phyloP scores from a whole-genome alignment of 2,329 filamentous ascomycete species.

The Diplodia scrobiculata region DNA sequence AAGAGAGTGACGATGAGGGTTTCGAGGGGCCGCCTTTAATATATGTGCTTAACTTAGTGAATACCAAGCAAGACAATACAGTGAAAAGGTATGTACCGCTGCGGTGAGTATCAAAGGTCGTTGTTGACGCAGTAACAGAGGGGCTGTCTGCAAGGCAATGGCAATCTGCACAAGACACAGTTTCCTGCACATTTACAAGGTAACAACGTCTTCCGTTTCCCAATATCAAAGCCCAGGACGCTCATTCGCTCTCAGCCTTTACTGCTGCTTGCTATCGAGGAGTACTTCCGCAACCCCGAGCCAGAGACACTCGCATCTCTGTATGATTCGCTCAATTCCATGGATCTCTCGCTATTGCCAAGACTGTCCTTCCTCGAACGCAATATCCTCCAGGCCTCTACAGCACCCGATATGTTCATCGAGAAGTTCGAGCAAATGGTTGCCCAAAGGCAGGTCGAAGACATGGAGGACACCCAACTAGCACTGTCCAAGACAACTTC shows the following conservation, averaged over 20 bases:
- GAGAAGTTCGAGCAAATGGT: slow-evolving; percentile 98
- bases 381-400: slow-evolving; percentile 82
- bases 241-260: slow-evolving; percentile 63
- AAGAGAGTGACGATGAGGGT: slow-evolving; percentile 57
- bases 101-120: slow-evolving; percentile 30
- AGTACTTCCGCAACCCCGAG: slow-evolving; percentile 92
- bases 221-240: slow-evolving; percentile 24
- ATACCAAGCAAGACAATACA: slow-evolving; percentile 93
- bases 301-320: slow-evolving; percentile 84
- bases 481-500: slow-evolving; percentile 32
- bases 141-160: slow-evolving; percentile 96
- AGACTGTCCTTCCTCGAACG: slow-evolving; percentile 79
- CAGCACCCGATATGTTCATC: slow-evolving; percentile 93
- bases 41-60: slow-evolving; percentile 95
- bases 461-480: slow-evolving; percentile 40
- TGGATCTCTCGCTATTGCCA: slow-evolving; percentile 95
- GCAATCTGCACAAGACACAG: slow-evolving; percentile 97
- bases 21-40: slow-evolving; percentile 87
- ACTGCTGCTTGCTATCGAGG: slow-evolving; percentile 84
- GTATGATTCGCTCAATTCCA: slow-evolving; percentile 90
- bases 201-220: slow-evolving; percentile 39
- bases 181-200: slow-evolving; percentile 98
- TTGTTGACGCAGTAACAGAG: slow-evolving; percentile 55
- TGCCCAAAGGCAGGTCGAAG: slow-evolving; percentile 73
- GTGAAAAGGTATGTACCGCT: slow-evolving; percentile 65